Evolutionary conservation across 2,329 filamentous ascomycete species (phyloP), one percentile per base, ranked within the genome.

Genomic region (Cercospora citrullina): DNA sequence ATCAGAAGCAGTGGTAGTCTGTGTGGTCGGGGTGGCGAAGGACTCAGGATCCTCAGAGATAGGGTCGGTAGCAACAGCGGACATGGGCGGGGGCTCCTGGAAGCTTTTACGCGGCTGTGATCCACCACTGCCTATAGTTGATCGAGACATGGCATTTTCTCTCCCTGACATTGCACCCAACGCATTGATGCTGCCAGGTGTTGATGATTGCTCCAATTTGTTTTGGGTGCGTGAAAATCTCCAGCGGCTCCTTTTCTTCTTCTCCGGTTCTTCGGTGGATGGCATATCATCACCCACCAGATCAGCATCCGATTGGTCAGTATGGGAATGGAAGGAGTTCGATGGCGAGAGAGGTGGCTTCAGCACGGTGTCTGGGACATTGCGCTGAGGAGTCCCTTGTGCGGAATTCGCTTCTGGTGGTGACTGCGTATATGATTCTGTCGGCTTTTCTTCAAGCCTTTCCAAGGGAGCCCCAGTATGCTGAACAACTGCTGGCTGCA

Each of bases 231-330:
- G 70, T 21, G 89, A 89, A 18, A 92, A 90, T 63, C 93, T 84
- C 82, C 93, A 92, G 82, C 90, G 88, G 67, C 86, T 87, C 75
- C 90, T 91, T 79, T 89, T 91, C 63, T 91, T 89, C 63, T 91
- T 89, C 14, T 87, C 83, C 9, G 71, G 63, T 36, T 73, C 67
- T 21, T 75, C 71, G 3, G 68, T 60, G 21, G 64, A 63, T 14
- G 77, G 75, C 73, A 74, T 73, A 51, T 78, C 77, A 73, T 93
- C 91, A 30, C 93, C 91, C 9, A 85, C 79, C 69, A 91, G 89
- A 70, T 96, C 93, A 31, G 89, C 77, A 76, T 97, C 93, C 0
- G 93, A 96, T 23, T 90, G 88, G 72, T 96, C 93, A 26, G 94
- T 95, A 57, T 85, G 85, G 10, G 92, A 94, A 72, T 91, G 88